Conservation (phyloP, 2,329 filamentous ascomycete genomes). For the Verticillium albo-atrum region DNA sequence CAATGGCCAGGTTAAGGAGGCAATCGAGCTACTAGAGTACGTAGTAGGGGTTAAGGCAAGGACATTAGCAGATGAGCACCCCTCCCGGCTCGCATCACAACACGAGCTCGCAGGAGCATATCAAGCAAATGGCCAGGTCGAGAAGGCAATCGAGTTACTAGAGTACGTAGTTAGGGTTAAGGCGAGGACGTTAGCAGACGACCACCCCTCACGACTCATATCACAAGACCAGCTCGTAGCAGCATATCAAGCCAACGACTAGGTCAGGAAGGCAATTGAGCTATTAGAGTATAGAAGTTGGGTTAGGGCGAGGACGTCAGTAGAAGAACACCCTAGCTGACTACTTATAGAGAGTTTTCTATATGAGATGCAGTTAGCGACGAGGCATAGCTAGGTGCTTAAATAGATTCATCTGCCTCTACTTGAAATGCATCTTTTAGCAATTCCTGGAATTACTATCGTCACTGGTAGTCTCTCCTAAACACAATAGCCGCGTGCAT, state of each 20-base stretch:
- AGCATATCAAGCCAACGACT: neutral
- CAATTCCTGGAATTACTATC: no score
- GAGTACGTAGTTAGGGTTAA: neutral
- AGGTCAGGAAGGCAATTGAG: neutral
- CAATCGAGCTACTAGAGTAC: slow-evolving; percentile 1
- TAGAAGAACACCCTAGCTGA: no score
- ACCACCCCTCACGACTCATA: neutral
- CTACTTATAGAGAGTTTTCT: no score
- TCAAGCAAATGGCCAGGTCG: neutral
- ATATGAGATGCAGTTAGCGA: no score
- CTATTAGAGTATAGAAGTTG: no score
- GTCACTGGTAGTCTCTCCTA: no score
- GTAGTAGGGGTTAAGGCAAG: neutral
- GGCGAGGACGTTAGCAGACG: neutral
- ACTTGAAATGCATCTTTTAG: no score
- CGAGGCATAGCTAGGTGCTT: no score
- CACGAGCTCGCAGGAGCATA: slow-evolving; percentile 1
- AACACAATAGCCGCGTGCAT: no score
- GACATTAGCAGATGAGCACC: neutral
- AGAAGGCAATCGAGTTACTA: neutral
- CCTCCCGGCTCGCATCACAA: neutral
- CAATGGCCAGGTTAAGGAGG: neutral
- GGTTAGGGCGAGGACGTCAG: no score
- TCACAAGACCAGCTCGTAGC: slow-evolving; percentile 1
- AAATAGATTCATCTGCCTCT: no score